Conservation (phyloP, 768 basidiomycete genomes). For the Grammothele lineata region DNA sequence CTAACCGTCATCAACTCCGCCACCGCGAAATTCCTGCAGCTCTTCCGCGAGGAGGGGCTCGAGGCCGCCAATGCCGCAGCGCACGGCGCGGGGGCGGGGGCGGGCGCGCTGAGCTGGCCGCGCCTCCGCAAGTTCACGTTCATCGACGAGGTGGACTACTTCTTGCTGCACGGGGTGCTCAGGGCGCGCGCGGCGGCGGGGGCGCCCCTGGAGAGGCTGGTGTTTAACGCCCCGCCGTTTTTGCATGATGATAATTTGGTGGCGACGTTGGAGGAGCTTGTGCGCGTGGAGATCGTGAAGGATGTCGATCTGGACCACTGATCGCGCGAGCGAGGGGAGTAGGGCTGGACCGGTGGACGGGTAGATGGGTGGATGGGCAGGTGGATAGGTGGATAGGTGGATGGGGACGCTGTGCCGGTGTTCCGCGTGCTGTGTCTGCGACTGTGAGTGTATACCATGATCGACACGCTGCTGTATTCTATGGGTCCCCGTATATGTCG, state of each 20-base stretch:
- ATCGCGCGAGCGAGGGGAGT: no score
- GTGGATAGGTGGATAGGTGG: no score
- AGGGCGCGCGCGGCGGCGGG: constrained; percentile 14
- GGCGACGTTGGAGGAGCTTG: constrained; percentile 13
- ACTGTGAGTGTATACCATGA: no score
- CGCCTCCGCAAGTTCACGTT: constrained; percentile 19
- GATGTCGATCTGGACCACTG: constrained; percentile 17
- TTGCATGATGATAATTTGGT: constrained; percentile 12
- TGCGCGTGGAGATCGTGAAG: constrained; percentile 19
- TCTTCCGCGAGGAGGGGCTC: constrained; percentile 13
- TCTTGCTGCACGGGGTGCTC: constrained; percentile 16
- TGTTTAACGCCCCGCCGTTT: constrained; percentile 20
- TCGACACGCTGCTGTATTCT: no score
- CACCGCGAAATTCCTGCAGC: constrained; percentile 20
- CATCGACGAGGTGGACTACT: constrained; percentile 20
- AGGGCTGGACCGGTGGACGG: no score
- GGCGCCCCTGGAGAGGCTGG: constrained; percentile 16
- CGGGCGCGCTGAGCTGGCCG: constrained; percentile 14
- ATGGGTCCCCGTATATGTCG: no score
- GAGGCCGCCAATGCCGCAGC: background rate
- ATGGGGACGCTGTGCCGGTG: no score
- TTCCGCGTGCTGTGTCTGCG: no score
- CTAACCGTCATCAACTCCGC: constrained; percentile 21
- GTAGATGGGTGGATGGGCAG: no score
- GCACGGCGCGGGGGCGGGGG: background rate